A percentile compares a stretch with the other conserved stretches of the same genome.
Conservation (phyloP, 1,139 yeast species). For the Chernovozyma aurita region DNA sequence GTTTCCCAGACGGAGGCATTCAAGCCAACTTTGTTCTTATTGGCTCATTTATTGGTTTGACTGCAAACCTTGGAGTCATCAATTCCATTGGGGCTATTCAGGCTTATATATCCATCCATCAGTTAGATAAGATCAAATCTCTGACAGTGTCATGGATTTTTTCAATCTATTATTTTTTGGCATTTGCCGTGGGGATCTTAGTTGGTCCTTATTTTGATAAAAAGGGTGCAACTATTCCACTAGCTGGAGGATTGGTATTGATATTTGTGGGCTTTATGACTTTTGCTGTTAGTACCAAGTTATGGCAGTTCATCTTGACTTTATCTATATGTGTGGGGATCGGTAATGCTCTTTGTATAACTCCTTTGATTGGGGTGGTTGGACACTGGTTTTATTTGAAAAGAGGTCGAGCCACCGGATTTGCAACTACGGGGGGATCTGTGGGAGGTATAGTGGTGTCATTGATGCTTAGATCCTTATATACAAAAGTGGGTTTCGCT, state of each 20-base stretch:
- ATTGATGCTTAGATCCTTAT: slow-evolving; percentile 28
- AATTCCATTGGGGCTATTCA: slow-evolving; percentile 37
- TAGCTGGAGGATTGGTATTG: slow-evolving; percentile 23
- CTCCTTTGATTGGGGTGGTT: slow-evolving; percentile 34
- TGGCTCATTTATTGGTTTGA: slow-evolving; percentile 31
- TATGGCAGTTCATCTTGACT: slow-evolving; percentile 34
- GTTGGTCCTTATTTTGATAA: slow-evolving; percentile 36
- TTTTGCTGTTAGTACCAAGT: slow-evolving; percentile 23
- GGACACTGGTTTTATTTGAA: slow-evolving; percentile 36
- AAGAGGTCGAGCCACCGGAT: slow-evolving; percentile 32
- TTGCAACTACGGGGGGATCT: slow-evolving; percentile 38
- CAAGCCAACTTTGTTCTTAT: slow-evolving; percentile 29
- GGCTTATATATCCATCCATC: slow-evolving; percentile 30
- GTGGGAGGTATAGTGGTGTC: slow-evolving; percentile 37
- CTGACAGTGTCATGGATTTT: slow-evolving; percentile 31
- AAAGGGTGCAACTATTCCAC: slow-evolving; percentile 25
- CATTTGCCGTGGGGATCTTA: slow-evolving; percentile 28
- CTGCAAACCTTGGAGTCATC: slow-evolving; percentile 27
- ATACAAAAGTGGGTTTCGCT: slow-evolving; percentile 25
- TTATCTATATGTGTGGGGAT: slow-evolving; percentile 31
- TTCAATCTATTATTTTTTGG: slow-evolving; percentile 29
- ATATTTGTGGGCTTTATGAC: slow-evolving; percentile 32
- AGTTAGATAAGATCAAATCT: slow-evolving; percentile 17
- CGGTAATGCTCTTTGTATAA: slow-evolving; percentile 32
- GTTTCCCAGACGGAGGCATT: slow-evolving; percentile 24